Evolutionary conservation across 2,329 filamentous ascomycete genomes (phyloP).

Genomic region (Aspergillus ustus): DNA sequence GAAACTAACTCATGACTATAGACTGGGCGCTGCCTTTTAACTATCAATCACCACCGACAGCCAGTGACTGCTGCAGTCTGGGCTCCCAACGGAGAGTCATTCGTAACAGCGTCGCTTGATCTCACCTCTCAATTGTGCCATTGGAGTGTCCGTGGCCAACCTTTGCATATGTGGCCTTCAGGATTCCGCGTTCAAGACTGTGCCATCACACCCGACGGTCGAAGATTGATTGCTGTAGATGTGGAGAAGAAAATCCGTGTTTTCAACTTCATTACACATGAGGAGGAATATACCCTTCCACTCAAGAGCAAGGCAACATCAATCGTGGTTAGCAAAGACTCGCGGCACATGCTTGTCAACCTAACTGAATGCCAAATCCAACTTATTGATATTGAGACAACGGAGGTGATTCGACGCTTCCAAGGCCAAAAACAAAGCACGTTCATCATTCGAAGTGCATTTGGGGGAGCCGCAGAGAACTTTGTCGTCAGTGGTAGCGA

Average conservation of each 20-base stretch:
- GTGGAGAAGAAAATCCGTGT: constrained; percentile 73
- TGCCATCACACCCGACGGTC: constrained; percentile 79
- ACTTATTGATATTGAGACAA: constrained; percentile 75
- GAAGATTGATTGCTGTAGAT: constrained; percentile 78
- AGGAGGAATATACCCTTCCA: constrained; percentile 75
- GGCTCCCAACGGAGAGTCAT: constrained; percentile 75
- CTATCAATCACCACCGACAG: constrained; percentile 73
- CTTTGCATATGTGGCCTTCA: constrained; percentile 68
- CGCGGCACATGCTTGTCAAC: constrained; percentile 80
- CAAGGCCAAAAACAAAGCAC: constrained; percentile 74
- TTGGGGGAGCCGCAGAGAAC: constrained; percentile 89
- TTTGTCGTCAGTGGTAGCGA: constrained; percentile 93
- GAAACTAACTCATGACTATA: constrained; percentile 37
- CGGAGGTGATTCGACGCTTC: constrained; percentile 74
- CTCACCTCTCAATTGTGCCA: constrained; percentile 68
- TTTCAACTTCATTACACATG: constrained; percentile 76
- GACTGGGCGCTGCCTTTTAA: constrained; percentile 67
- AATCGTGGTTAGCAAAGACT: constrained; percentile 79
- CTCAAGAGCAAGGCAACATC: constrained; percentile 74
- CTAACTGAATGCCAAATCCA: constrained; percentile 76
- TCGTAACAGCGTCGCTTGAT: constrained; percentile 80
- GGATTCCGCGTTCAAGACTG: constrained; percentile 81
- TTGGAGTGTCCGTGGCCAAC: constrained; percentile 69
- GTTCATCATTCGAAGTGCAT: constrained; percentile 79
- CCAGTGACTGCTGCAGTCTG: constrained; percentile 90